Evolutionary conservation across 192 early-diverging fungal genomes (phyloP).

Genomic region (Coemansia sp.): DNA sequence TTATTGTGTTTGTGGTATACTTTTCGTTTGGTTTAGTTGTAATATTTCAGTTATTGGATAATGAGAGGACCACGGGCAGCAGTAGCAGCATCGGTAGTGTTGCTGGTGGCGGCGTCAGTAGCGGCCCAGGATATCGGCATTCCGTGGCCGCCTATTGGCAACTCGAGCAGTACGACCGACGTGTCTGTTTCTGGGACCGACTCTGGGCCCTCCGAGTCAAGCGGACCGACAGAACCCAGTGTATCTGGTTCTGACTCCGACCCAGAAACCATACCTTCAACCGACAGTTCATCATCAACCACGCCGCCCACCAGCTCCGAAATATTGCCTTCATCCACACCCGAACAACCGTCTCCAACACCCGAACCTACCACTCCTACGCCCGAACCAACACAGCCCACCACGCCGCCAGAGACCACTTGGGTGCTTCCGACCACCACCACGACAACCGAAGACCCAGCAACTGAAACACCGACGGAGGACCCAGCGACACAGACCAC

Average conservation of each 20-base stretch:
- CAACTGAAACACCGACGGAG: not conserved
- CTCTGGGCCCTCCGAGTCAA: not conserved
- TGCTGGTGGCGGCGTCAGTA: constrained; percentile 3
- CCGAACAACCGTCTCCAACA: not conserved
- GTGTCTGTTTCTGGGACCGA: not conserved
- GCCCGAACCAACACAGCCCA: not conserved
- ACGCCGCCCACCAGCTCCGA: too few species aligned
- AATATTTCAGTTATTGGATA: constrained; percentile 3
- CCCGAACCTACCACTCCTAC: not conserved
- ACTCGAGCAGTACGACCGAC: not conserved
- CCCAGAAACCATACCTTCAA: too few species aligned
- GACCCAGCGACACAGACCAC: not conserved
- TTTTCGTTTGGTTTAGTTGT: not conserved
- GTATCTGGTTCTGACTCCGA: too few species aligned
- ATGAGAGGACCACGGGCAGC: constrained; percentile 10
- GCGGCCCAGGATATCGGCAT: not conserved
- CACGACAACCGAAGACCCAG: not conserved
- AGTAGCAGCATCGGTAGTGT: not conserved
- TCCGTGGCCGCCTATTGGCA: not conserved
- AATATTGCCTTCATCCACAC: not conserved
- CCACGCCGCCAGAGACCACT: too few species aligned
- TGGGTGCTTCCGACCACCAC: not conserved
- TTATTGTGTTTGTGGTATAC: not conserved
- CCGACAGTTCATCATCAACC: too few species aligned
- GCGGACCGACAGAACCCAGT: too few species aligned